Evolutionary conservation across 257 asterid genomes (phyloP).

Genomic region (Solanum virginianum): DNA sequence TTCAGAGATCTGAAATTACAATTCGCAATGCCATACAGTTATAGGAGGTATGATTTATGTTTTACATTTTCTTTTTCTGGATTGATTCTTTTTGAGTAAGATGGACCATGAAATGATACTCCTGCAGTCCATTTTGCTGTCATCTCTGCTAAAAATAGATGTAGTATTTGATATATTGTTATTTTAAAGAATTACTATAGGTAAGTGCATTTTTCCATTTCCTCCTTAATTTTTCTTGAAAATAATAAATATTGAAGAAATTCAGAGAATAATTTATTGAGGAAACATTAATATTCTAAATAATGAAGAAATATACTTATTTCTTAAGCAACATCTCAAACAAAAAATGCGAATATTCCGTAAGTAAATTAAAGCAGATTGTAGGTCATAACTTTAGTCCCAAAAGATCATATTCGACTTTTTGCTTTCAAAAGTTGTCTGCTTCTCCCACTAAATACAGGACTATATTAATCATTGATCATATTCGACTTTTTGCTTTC

Average conservation of each 20-base stretch:
- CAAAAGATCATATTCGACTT: neutral
- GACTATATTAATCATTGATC: neutral
- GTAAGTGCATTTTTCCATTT: too few species aligned
- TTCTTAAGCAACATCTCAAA: too few species aligned
- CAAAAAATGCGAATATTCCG: too few species aligned
- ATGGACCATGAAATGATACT: neutral
- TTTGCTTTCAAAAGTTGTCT: neutral
- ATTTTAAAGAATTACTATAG: too few species aligned
- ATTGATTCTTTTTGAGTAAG: neutral
- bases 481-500: neutral
- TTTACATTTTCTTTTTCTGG: neutral
- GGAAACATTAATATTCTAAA: too few species aligned
- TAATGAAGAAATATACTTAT: too few species aligned
- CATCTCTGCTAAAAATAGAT: too few species aligned
- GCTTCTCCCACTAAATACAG: neutral
- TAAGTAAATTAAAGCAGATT: neutral
- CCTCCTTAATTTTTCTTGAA: too few species aligned
- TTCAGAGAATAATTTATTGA: too few species aligned
- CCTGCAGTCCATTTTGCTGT: too few species aligned
- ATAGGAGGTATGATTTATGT: neutral
- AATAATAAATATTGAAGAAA: too few species aligned
- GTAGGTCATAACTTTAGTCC: neutral
- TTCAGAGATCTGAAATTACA: neutral
- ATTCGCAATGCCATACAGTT: neutral
- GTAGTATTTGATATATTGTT: too few species aligned